Conservation (phyloP, 805 yeast genomes). For the Sungouiella blattae region DNA sequence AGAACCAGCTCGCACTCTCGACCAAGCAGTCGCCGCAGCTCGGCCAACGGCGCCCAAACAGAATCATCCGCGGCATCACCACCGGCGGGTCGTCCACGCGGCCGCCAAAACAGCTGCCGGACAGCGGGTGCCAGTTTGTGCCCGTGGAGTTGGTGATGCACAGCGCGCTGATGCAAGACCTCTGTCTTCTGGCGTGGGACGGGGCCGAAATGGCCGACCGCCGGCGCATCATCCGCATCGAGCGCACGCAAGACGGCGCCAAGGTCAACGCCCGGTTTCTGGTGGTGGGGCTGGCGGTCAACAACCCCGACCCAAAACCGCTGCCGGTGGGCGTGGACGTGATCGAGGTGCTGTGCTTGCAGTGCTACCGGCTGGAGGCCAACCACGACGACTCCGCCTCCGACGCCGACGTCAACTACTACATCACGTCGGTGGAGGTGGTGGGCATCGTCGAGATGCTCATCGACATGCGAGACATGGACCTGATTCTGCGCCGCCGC, state of each 20-base stretch:
- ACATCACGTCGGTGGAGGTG: conserved; percentile 66
- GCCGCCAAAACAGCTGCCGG: conserved; percentile 45
- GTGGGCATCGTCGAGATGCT: conserved; percentile 60
- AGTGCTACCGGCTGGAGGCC: conserved; percentile 35
- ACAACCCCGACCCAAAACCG: conserved; percentile 41
- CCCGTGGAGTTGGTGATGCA: conserved; percentile 49
- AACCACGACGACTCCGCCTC: conserved; percentile 9
- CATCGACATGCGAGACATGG: conserved; percentile 47
- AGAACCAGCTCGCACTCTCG: neutral
- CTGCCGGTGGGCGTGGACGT: conserved; percentile 42
- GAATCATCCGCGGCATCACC: conserved; percentile 53
- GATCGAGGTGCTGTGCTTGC: conserved; percentile 59
- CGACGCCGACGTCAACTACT: conserved; percentile 32
- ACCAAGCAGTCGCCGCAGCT: neutral
- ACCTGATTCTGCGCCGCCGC: conserved; percentile 51
- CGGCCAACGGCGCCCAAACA: conserved; percentile 21
- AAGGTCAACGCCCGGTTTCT: conserved; percentile 47
- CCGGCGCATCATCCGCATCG: conserved; percentile 56
- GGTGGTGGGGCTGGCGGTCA: conserved; percentile 50
- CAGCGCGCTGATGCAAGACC: conserved; percentile 44
- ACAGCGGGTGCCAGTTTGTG: conserved; percentile 24
- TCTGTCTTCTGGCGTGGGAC: conserved; percentile 53
- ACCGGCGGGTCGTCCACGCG: conserved; percentile 56
- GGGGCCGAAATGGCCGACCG: conserved; percentile 44
- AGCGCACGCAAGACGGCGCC: conserved; percentile 48